Evolutionary conservation across 257 asterid species (phyloP).

Genomic region (Dorcoceras hygrometricum): DNA sequence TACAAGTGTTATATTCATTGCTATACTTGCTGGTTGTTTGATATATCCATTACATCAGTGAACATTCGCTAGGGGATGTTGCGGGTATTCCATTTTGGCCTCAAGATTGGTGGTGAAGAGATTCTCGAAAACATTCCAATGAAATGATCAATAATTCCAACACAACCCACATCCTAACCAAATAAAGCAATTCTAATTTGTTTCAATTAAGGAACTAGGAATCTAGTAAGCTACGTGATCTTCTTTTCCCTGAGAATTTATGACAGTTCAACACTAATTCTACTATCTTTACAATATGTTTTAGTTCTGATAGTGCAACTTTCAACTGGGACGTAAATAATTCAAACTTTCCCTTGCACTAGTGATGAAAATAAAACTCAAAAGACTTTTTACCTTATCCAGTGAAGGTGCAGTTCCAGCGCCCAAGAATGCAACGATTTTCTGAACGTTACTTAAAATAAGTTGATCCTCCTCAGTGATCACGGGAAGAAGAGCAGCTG

Average conservation of each 20-base stretch:
- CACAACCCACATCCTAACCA: not conserved
- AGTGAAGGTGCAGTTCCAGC: constrained; percentile 63
- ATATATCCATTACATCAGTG: too few relatives aligned
- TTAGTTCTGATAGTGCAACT: not conserved
- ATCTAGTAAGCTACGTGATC: too few relatives aligned
- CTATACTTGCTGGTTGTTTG: too few relatives aligned
- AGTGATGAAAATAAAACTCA: not conserved
- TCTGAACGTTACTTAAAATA: constrained; percentile 87
- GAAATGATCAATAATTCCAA: not conserved
- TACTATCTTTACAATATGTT: not conserved
- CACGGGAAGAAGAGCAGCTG: constrained; percentile 85
- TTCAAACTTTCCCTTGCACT: not conserved
- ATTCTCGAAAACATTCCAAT: not conserved
- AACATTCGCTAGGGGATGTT: too few relatives aligned
- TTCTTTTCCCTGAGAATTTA: too few relatives aligned
- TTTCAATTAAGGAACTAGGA: too few relatives aligned
- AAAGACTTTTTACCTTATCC: constrained; percentile 50
- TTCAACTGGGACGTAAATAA: not conserved
- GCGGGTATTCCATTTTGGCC: too few relatives aligned
- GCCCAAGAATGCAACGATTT: constrained; percentile 63
- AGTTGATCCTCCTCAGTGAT: constrained; percentile 83
- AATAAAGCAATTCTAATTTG: too few relatives aligned
- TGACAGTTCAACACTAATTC: not conserved
- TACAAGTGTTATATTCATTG: not conserved
- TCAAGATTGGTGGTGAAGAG: too few relatives aligned